Base-by-base conservation (phyloP, 2,329 filamentous ascomycete genomes). In the Colletotrichum sojae region DNA sequence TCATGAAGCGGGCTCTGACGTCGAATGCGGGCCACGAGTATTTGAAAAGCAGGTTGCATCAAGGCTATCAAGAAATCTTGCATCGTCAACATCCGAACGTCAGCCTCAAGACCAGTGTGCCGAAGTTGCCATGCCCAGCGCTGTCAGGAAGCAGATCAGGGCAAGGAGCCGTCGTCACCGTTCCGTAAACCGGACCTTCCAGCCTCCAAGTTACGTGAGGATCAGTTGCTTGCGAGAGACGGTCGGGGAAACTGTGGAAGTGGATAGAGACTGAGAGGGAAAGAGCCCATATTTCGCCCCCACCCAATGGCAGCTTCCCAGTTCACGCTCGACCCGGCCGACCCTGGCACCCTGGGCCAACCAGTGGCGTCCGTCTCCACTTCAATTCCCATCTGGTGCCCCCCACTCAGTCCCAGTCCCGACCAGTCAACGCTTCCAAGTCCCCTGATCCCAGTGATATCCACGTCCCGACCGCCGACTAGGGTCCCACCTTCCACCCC, bases 401-500 rank as follows among this genome's bases (percentile, higher is more conserved):
- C 54, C 12, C 58, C 39, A 61, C 52, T 36, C 4, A n/a, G 16
- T n/a, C 45, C 64, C 36, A 20, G 45, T 36, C 64, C 58, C 45
- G 64, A 16, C 64, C 58, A 67, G 40, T 56, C 58, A 62, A 27
- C 15, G 22, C 12, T 36, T 6, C 31, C 6, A 36, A 10, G 31
- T 36, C 9, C 39, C 22, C 13, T 52, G 20, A 45, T 49, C n/a
- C 56, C 18, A 31, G 27, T 48, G 48, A 36, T 45, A n/a, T 40
- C 46, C 59, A 36, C 52, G n/a, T 40, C 46, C 59, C 55, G 22
- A 48, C 52, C 27, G 22, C 40, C 48, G 65, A 46, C 65, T 63
- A 39, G 58, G 57, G 46, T 63, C 51, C 58, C 59, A 57, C 52
- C 65, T 53, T 53, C 65, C 45, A 45, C 55, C 55, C 55, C 55